Conservation (phyloP, 78 protist species). For the slime mould (Dictyostelium discoideum) region DNA sequence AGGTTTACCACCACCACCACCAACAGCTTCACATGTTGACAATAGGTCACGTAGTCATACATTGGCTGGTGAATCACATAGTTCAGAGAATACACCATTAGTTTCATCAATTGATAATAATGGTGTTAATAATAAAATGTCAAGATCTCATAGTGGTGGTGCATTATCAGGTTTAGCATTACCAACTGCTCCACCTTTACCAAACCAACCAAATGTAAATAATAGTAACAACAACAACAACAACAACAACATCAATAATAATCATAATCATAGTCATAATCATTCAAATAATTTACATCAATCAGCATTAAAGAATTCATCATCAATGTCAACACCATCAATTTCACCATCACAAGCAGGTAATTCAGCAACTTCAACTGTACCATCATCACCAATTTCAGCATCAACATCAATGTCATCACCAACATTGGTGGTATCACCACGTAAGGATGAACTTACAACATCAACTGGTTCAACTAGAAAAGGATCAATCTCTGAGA, state of each 20-base stretch:
- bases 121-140: neutral
- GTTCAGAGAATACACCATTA: conserved; percentile 10
- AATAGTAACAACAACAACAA: neutral
- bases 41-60: conserved; percentile 46
- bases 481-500: conserved; percentile 20
- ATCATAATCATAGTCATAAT: neutral
- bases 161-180: conserved; percentile 19
- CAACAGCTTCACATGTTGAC: neutral
- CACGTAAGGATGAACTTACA: neutral
- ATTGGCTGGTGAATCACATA: conserved; percentile 2
- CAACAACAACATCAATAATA: neutral
- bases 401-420: conserved; percentile 13
- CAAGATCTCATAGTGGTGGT: conserved; percentile 69
- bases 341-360: conserved; percentile 4
- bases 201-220: neutral
- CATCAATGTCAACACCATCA: conserved; percentile 1
- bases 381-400: conserved; percentile 41
- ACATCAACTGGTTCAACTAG: neutral
- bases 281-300: neutral
- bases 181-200: conserved; percentile 61
- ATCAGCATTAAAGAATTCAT: neutral
- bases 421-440: conserved; percentile 21
- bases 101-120: neutral
- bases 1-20: conserved; percentile 11
- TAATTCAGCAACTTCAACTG: conserved; percentile 1